A percentile compares a stretch with the other conserved stretches of the same genome.
phyloP scores from a whole-genome alignment of 2,329 filamentous ascomycete species.

The Aureobasidium subglaciale region DNA sequence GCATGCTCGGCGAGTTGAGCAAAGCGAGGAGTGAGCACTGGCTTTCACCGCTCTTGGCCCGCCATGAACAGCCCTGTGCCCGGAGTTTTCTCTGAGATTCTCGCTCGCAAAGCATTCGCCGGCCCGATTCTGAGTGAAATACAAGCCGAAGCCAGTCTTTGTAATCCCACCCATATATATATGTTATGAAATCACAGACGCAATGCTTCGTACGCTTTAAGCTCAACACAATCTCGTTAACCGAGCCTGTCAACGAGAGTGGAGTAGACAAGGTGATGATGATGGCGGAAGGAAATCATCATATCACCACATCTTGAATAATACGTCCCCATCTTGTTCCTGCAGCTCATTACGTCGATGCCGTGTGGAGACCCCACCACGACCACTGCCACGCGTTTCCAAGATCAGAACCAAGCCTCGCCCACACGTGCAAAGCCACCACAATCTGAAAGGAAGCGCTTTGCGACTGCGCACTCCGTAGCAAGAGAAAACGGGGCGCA shows the following conservation, averaged over 20 bases:
- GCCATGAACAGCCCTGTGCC: neutral
- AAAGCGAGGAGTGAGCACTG: neutral
- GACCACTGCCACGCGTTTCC: slow-evolving; percentile 4
- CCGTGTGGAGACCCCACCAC: slow-evolving; percentile 8
- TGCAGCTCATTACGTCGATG: slow-evolving; percentile 3
- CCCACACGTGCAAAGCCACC: slow-evolving; percentile 12
- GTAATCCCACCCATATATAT: slow-evolving; percentile 1
- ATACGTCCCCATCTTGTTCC: neutral
- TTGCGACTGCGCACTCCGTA: neutral
- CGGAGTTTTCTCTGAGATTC: slow-evolving; percentile 13
- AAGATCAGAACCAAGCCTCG: slow-evolving; percentile 10
- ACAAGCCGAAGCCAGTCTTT: neutral
- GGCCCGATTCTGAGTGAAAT: slow-evolving; percentile 10
- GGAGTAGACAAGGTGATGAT: too few relatives aligned
- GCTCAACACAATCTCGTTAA: neutral
- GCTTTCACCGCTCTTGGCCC: neutral
- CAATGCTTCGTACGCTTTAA: neutral
- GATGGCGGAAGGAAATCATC: neutral
- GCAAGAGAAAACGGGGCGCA: neutral
- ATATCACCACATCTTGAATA: neutral
- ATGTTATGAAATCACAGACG: neutral
- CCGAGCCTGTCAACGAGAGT: neutral
- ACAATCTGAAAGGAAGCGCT: slow-evolving; percentile 1
- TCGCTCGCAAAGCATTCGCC: neutral
- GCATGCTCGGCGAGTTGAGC: neutral